Conservation (phyloP, 2,329 filamentous ascomycete species). For the Ceratocystis lukuohia region DNA sequence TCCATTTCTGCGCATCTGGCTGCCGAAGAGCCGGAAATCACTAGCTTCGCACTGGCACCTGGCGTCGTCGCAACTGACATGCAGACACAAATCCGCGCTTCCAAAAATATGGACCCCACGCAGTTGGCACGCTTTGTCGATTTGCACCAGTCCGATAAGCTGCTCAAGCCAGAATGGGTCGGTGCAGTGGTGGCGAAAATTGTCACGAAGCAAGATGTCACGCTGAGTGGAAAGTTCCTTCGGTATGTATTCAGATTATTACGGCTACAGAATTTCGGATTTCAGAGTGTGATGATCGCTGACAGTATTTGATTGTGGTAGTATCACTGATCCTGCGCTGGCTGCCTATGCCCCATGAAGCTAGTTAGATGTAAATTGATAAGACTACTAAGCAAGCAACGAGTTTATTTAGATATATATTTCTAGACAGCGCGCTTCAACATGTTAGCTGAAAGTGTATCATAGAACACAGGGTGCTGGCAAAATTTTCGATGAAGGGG, state of each 20-base stretch:
- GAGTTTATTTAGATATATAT: constrained; percentile 22
- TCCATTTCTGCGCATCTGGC: constrained; percentile 61
- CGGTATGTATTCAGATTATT: constrained; percentile 34
- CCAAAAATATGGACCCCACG: constrained; percentile 35
- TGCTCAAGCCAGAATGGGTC: constrained; percentile 72
- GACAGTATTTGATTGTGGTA: constrained; percentile 1
- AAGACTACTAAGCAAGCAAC: neutral
- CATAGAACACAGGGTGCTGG: no score
- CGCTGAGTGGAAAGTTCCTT: constrained; percentile 64
- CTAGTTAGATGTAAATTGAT: neutral
- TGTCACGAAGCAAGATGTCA: constrained; percentile 47
- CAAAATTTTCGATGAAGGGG: neutral
- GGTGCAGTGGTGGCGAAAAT: constrained; percentile 76
- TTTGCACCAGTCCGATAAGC: constrained; percentile 53
- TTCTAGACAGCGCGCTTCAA: neutral
- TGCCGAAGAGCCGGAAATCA: constrained; percentile 64
- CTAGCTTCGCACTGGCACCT: constrained; percentile 57
- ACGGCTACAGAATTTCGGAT: neutral
- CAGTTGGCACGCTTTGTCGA: constrained; percentile 56
- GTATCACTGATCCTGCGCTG: constrained; percentile 30
- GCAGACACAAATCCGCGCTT: constrained; percentile 67
- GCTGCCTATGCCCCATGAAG: constrained; percentile 31
- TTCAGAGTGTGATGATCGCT: no score
- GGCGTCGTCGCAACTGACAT: constrained; percentile 82
- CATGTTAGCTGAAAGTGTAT: neutral